Evolutionary conservation across 2,329 filamentous ascomycete genomes (phyloP).

Genomic region (Xylaria sp.): DNA sequence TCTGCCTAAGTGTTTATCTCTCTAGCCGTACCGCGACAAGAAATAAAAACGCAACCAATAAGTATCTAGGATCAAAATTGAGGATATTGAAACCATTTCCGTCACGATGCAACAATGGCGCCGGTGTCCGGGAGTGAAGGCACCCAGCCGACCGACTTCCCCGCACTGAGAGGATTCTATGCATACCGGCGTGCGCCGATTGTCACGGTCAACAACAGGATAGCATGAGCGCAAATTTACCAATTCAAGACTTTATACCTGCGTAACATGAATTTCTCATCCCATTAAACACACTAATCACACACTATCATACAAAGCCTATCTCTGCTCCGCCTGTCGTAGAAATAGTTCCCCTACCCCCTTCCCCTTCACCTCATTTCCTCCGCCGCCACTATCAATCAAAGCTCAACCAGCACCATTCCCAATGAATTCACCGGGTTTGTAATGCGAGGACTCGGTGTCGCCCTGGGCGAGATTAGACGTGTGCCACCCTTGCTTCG

Average conservation of each 20-base stretch:
- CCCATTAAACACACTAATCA: neutral
- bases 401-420: slow-evolving; percentile 19
- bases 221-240: too few relatives aligned
- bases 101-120: too few relatives aligned
- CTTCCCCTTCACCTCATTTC: too few relatives aligned
- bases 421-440: slow-evolving; percentile 21
- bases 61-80: neutral
- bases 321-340: neutral
- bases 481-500: slow-evolving; percentile 23
- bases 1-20: neutral
- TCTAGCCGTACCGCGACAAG: neutral
- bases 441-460: slow-evolving; percentile 26
- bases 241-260: neutral
- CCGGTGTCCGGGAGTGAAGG: neutral
- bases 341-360: neutral
- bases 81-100: neutral
- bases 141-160: neutral
- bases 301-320: neutral
- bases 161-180: slow-evolving; percentile 13
- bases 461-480: slow-evolving; percentile 29
- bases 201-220: neutral
- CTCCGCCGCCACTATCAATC: neutral
- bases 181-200: neutral
- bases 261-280: neutral
- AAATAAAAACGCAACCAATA: neutral